Conservation (phyloP, 345 rosid genomes). For the Nephelium lappaceum region DNA sequence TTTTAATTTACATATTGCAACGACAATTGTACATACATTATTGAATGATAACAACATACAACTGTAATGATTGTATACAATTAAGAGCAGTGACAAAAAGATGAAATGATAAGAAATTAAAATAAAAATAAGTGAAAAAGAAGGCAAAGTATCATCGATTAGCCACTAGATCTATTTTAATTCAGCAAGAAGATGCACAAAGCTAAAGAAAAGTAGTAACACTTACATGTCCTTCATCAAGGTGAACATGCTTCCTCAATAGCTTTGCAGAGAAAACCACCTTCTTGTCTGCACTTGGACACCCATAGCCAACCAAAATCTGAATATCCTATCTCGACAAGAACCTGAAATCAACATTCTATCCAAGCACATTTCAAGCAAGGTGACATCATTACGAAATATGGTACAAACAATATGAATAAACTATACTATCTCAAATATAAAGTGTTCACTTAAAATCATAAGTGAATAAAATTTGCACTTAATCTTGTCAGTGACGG, state of each 20-base stretch:
- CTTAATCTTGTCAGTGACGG: neutral
- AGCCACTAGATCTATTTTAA: neutral
- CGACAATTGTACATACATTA: neutral
- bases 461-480: neutral
- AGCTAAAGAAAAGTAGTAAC: constrained; percentile 10
- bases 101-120: neutral
- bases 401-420: too few species aligned
- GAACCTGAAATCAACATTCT: constrained; percentile 62
- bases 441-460: too few species aligned
- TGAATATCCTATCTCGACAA: constrained; percentile 86
- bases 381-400: constrained; percentile 9
- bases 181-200: neutral
- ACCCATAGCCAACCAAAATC: constrained; percentile 86
- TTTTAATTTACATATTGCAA: neutral
- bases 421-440: neutral
- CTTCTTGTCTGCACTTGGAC: constrained; percentile 83
- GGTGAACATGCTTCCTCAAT: constrained; percentile 85
- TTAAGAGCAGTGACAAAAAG: neutral
- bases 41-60: neutral
- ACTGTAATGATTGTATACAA: neutral
- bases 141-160: neutral
- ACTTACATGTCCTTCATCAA: constrained; percentile 99
- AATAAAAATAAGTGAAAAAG: neutral
- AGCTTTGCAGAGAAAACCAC: constrained; percentile 87
- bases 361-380: constrained; percentile 31